Percentiles rank a stretch among this genome's conserved stretches.
phyloP scores from a whole-genome alignment of 768 basidiomycete species.

The Rickenella mellea region DNA sequence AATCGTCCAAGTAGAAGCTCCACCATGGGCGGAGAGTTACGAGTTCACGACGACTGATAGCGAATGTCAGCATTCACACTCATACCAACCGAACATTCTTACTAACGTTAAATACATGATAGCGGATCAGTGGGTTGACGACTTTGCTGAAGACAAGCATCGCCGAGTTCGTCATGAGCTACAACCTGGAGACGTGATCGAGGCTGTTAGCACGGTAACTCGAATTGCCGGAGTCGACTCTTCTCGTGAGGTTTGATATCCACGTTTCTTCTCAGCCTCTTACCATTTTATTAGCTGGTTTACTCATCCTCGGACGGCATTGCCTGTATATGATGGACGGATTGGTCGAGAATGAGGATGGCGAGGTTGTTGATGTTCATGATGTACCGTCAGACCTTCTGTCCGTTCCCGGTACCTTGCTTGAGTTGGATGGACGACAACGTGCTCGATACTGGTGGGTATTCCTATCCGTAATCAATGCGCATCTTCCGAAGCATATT shows the following conservation, averaged over 20 bases:
- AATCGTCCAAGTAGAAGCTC: constrained; percentile 46
- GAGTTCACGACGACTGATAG: constrained; percentile 55
- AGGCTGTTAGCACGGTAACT: constrained; percentile 78
- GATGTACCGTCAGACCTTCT: constrained; percentile 78
- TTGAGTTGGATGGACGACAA: constrained; percentile 73
- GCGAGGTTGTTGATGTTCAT: constrained; percentile 80
- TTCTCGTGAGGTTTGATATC: constrained; percentile 51
- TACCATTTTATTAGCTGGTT: constrained; percentile 45
- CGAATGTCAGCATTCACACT: constrained; percentile 36
- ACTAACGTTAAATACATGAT: neutral
- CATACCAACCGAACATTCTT: constrained; percentile 2
- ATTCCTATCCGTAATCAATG: neutral
- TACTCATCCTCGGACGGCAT: constrained; percentile 77
- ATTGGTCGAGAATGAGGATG: constrained; percentile 75
- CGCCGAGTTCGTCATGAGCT: constrained; percentile 79
- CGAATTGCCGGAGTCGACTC: constrained; percentile 87
- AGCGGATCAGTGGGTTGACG: constrained; percentile 54
- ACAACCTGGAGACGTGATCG: constrained; percentile 84
- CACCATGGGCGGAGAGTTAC: constrained; percentile 67
- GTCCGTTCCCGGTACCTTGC: constrained; percentile 75
- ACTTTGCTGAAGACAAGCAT: constrained; percentile 82
- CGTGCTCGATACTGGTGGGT: constrained; percentile 75
- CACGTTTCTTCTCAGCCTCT: neutral
- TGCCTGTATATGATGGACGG: constrained; percentile 90
- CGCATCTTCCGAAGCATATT: constrained; percentile 1